Base-by-base conservation (phyloP, 108 stramenopile genomes). In the Conticribra weissflogii region DNA sequence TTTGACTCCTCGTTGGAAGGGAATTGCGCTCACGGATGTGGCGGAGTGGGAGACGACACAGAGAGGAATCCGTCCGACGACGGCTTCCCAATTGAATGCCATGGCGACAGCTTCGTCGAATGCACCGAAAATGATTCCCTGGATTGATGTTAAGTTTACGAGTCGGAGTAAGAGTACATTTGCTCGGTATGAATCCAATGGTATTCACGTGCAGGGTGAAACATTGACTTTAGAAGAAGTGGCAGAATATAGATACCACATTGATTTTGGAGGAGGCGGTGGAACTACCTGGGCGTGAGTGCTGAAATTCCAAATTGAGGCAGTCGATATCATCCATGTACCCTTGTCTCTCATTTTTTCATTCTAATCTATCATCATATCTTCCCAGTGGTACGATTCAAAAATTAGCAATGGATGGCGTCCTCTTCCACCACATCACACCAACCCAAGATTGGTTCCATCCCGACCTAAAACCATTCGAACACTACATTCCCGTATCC, bases 311-410 rank as follows among this genome's bases (percentile, higher is more conserved):
- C n/a, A n/a, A n/a, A n/a, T n/a, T n/a, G n/a, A n/a, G n/a, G n/a
- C n/a, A n/a, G n/a, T n/a, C n/a, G n/a, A n/a, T n/a, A n/a, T n/a
- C n/a, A n/a, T n/a, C n/a, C n/a, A n/a, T n/a, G n/a, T n/a, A n/a
- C n/a, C n/a, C n/a, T n/a, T n/a, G n/a, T n/a, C n/a, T n/a, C n/a
- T n/a, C n/a, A n/a, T n/a, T n/a, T n/a, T n/a, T n/a, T n/a, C n/a
- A n/a, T n/a, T n/a, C n/a, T n/a, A n/a, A n/a, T n/a, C n/a, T n/a
- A n/a, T n/a, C n/a, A n/a, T n/a, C n/a, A n/a, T n/a, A n/a, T n/a
- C n/a, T n/a, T n/a, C n/a, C n/a, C n/a, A n/a, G n/a, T n/a, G 64
- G 72, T n/a, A 73, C 63, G 16, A 57, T 73, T 56, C 54, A 66
- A n/a, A 66, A 64, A 22, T 64, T 73, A 8, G 72, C 62, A 4